Evolutionary conservation across 116 monocot species (phyloP), one percentile per base, ranked within the genome.

Genomic region (Posidonia oceanica): DNA sequence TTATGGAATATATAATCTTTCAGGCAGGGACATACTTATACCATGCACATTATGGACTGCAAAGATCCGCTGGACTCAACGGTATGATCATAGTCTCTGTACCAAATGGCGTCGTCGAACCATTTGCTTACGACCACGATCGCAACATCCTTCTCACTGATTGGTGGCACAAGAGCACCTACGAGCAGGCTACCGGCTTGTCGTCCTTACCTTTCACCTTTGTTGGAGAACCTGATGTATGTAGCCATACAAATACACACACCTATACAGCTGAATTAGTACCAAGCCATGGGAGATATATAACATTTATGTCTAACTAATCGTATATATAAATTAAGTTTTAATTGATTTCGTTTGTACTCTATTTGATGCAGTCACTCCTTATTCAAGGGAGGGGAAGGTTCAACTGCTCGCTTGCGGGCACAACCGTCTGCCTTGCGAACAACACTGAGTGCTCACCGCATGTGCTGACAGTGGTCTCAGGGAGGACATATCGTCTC

Each of bases 41-140:
- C 69, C 94, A 95, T 41, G 86, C 86, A 0, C 95, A 95, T 63
- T 91, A 95, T 54, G 91, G 82, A 4, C 88, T 95, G 95, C 91
- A 95, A 67, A 82, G 86, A 22, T 86, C 91, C 0, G 82, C 81
- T 0, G 95, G 95, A 8, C 80, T 91, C 13, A 48, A 81, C 62
- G 91, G 95, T 3, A 57, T 85, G 66, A 95, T 95, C 75, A 44
- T 71, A 4, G 95, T 91, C 20, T 55, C 70, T 3, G 74, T 81
- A 1, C 77, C 80, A 0, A 7, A 73, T 0, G 84, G 79, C 2
- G 80, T 71, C 0, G 23, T 39, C 13, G 86, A 91, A 64, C 95
- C 88, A 10, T 95, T 91, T 61, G 4, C 48, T 0, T 95, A 95
- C 52, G 86, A 95, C 55, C 5, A 56, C 42, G 91, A 91, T n/a